Evolutionary conservation across 2,329 filamentous ascomycete genomes (phyloP), one percentile per base, ranked within the genome.

Genomic region (Metarhizium humberi): DNA sequence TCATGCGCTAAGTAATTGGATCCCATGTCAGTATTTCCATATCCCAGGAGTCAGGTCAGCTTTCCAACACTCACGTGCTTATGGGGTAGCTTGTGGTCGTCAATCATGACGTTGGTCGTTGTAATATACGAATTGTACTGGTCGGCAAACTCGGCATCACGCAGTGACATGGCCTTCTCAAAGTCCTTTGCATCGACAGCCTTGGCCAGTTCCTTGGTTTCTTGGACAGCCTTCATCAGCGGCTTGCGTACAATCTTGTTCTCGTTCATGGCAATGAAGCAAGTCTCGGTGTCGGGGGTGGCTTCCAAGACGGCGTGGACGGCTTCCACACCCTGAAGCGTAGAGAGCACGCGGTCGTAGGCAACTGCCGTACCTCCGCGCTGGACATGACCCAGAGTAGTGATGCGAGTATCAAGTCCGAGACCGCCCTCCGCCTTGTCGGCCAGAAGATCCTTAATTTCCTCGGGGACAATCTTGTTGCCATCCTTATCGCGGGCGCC

Each of bases 371-470:
- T 84, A 49, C 94, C 94, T 72, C 94, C 94, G 73, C 94, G 84
- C 75, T 99, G 94, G n/a, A 96, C 94, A 69, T 99, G 94, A 34
- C 94, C 94, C 4, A 99, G 80, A 0, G 94, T 95, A 1, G 94
- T 97, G 66, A 96, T 91, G 63, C 94, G 83, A 8, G 94, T 97
- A 69, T 99, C 94, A 51, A 97, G 80, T 49, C 82, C 85, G 5
- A 96, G 82, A 11, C 88, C 85, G 10, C 68, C 66, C 32, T 72
- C 67, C 20, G 87, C 76, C 66, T 83, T 83, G 66, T 86, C 81
- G 42, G 90, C 86, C n/a, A 99, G 82, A 52, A 97, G 83, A 62
- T 92, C 82, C 70, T 94, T 96, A 71, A 99, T 88, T 72, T 87
- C 86, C 18, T 78, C 75, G 10, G 90, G 85, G 0, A 84, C 84